Conservation (phyloP, 768 basidiomycete genomes). For the Lentinula detonsa region DNA sequence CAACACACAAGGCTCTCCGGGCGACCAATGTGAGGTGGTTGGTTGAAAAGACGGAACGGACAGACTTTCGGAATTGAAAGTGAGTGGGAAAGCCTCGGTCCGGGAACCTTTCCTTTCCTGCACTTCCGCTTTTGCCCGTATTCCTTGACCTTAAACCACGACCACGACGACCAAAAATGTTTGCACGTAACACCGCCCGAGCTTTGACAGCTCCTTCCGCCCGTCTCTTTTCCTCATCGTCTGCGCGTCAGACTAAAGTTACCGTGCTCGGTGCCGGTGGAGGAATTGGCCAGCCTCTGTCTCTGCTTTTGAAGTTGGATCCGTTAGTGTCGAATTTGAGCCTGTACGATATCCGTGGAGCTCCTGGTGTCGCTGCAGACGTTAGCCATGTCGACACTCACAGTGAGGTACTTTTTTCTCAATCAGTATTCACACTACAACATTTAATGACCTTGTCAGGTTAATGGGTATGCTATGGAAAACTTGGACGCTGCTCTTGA, state of each 20-base stretch:
- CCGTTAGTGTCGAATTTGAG: conserved; percentile 81
- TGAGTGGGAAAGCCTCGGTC: neutral
- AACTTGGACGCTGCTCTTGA: conserved; percentile 87
- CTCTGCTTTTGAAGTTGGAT: conserved; percentile 89
- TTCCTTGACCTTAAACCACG: neutral
- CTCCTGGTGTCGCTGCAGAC: conserved; percentile 96
- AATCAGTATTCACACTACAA: neutral
- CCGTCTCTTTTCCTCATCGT: conserved; percentile 73
- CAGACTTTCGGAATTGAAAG: too few species aligned
- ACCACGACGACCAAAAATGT: conserved; percentile 39
- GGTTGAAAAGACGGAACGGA: neutral
- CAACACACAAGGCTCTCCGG: too few species aligned
- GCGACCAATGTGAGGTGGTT: too few species aligned
- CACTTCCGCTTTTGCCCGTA: neutral
- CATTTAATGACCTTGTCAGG: conserved; percentile 34
- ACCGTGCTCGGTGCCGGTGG: conserved; percentile 97
- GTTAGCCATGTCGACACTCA: conserved; percentile 90
- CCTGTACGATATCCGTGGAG: conserved; percentile 93
- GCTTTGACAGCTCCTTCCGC: conserved; percentile 44
- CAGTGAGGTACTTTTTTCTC: conserved; percentile 48
- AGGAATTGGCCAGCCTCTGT: conserved; percentile 98
- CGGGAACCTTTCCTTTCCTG: neutral
- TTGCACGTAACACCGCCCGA: conserved; percentile 59
- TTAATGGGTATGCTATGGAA: conserved; percentile 76
- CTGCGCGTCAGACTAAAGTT: conserved; percentile 75